A percentile compares a stretch with the other conserved stretches of the same genome.
These are phyloP conservation scores for Stephanodiscus minutulus DNA, from an alignment of 108 stramenopile genomes.

Conservation along the genomic window DNA sequence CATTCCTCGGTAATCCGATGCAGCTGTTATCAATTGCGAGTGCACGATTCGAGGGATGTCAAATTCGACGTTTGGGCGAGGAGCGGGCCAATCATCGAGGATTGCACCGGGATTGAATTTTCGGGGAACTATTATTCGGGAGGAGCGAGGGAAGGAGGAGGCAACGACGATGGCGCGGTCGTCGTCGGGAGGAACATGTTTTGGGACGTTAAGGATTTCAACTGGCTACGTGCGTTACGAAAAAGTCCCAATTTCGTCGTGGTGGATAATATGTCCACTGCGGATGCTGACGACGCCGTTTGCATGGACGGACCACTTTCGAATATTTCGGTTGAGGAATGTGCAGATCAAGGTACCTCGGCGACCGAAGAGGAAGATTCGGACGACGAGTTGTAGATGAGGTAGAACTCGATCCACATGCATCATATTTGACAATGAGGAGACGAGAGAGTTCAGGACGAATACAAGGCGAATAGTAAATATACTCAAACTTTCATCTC, in stretches of 20 bases:
- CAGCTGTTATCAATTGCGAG: slow-evolving; percentile 41
- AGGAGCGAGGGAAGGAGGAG: not conserved
- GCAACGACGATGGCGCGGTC: not conserved
- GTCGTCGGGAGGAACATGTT: slow-evolving; percentile 42
- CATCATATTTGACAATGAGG: too few species aligned
- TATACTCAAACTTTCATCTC: too few species aligned
- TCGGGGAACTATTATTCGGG: slow-evolving; percentile 28
- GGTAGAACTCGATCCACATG: too few species aligned
- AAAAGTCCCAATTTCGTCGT: slow-evolving; percentile 55
- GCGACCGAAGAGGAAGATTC: slow-evolving; percentile 18
- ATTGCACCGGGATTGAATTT: slow-evolving; percentile 41
- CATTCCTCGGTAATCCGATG: slow-evolving; percentile 27
- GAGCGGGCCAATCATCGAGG: slow-evolving; percentile 56
- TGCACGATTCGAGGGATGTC: slow-evolving; percentile 46
- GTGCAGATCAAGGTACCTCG: not conserved
- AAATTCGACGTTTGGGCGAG: slow-evolving; percentile 38
- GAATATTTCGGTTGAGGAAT: not conserved
- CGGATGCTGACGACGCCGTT: not conserved
- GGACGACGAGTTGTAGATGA: slow-evolving; percentile 29
- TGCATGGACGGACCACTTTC: not conserved
- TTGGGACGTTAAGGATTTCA: slow-evolving; percentile 57
- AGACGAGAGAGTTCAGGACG: too few species aligned
- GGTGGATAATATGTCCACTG: too few species aligned
- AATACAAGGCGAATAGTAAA: too few species aligned
- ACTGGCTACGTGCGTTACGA: slow-evolving; percentile 39